These are phyloP conservation scores for Parascedosporium putredinis DNA, from an alignment of 2,329 filamentous ascomycete species.

Conservation along the genomic window DNA sequence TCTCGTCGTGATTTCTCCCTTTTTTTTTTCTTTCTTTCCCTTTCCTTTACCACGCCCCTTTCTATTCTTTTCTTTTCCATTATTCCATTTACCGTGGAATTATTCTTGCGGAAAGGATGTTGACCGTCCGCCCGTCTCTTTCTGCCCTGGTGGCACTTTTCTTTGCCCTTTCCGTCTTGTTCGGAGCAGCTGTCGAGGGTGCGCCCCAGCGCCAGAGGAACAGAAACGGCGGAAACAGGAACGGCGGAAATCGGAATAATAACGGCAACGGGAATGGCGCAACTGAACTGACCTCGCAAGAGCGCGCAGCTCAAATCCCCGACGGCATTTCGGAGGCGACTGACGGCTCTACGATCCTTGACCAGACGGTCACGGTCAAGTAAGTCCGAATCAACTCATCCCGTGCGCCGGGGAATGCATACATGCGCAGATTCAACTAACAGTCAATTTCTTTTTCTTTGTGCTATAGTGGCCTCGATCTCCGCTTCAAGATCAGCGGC, in stretches of 20 bases:
- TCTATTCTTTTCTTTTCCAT: background rate
- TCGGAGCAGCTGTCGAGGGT: slow-evolving; percentile 7
- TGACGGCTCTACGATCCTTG: slow-evolving; percentile 45
- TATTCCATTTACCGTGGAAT: background rate
- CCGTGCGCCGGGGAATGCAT: no score
- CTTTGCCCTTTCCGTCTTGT: slow-evolving; percentile 1
- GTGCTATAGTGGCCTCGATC: slow-evolving; percentile 36
- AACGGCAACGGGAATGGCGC: slow-evolving; percentile 5
- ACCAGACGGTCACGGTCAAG: slow-evolving; percentile 44
- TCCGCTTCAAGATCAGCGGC: slow-evolving; percentile 45
- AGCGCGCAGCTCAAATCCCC: slow-evolving; percentile 7
- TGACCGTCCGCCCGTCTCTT: slow-evolving; percentile 4
- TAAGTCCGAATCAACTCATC: no score
- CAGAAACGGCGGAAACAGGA: background rate
- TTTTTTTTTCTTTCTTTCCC: background rate
- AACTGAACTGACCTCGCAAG: slow-evolving; percentile 7
- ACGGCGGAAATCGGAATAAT: background rate
- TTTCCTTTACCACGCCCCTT: background rate
- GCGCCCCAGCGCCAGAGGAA: slow-evolving; percentile 5
- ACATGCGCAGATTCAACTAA: no score
- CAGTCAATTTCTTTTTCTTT: background rate
- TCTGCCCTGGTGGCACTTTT: slow-evolving; percentile 10
- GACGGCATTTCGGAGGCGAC: slow-evolving; percentile 31
- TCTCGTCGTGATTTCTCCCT: background rate
- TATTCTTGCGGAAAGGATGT: slow-evolving; percentile 1